Conservation (phyloP, 2,329 filamentous ascomycete species). For the Fusarium euwallaceae region DNA sequence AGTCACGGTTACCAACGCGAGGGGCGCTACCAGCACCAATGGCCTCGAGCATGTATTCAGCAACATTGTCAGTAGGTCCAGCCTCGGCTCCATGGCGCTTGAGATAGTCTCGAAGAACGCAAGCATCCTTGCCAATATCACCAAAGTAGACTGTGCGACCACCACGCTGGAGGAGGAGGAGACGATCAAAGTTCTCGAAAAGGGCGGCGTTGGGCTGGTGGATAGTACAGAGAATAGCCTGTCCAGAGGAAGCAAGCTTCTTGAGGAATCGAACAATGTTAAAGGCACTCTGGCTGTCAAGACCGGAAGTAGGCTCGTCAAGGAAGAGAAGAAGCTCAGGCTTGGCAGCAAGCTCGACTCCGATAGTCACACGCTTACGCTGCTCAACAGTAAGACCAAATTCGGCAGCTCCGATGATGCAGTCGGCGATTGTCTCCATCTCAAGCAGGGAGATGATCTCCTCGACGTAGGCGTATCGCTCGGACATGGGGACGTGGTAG, state of each 20-base stretch:
- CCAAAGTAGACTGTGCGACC: conserved; percentile 89
- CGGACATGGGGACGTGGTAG: conserved; percentile 63
- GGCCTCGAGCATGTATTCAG: conserved; percentile 88
- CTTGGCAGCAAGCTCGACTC: conserved; percentile 89
- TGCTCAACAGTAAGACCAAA: conserved; percentile 78
- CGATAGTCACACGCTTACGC: conserved; percentile 86
- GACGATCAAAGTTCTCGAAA: conserved; percentile 89
- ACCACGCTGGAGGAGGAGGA: conserved; percentile 82
- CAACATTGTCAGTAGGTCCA: conserved; percentile 68
- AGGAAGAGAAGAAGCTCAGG: conserved; percentile 82
- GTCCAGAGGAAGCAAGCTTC: conserved; percentile 82
- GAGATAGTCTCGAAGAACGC: conserved; percentile 75
- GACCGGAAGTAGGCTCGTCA: conserved; percentile 82
- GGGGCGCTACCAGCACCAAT: conserved; percentile 81
- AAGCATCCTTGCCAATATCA: conserved; percentile 82
- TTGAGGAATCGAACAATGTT: conserved; percentile 84
- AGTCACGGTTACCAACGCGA: conserved; percentile 80
- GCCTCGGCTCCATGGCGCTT: conserved; percentile 71
- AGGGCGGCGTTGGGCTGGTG: conserved; percentile 89
- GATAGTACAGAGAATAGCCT: conserved; percentile 91
- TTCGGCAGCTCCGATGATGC: conserved; percentile 70
- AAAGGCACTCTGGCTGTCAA: conserved; percentile 74
- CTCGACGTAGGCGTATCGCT: conserved; percentile 72
- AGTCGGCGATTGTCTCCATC: conserved; percentile 71
- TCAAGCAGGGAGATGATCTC: conserved; percentile 71